phyloP scores from a whole-genome alignment of 306 rosid species.

The Crotalaria pallida region DNA sequence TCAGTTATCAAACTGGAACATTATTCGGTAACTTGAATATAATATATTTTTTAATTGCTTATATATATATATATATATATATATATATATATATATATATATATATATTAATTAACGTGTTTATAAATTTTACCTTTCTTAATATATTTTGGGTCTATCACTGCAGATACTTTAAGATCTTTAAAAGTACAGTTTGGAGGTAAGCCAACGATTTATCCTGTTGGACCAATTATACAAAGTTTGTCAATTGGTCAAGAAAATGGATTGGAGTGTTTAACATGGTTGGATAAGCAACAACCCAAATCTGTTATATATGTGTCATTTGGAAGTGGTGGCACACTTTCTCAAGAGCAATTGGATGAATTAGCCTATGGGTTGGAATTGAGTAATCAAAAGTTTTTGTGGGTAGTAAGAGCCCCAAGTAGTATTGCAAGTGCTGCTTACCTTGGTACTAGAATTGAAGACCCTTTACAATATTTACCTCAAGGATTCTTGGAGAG shows the following conservation, averaged over 20 bases:
- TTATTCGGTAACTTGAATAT: no score
- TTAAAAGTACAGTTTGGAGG: not conserved
- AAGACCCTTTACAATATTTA: conserved; percentile 12
- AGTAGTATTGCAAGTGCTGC: not conserved
- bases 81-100: no score
- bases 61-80: no score
- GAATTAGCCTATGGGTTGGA: conserved; percentile 34
- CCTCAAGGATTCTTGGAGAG: conserved; percentile 28
- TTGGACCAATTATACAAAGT: conserved; percentile 33
- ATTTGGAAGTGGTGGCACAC: conserved; percentile 32
- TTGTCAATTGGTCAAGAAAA: not conserved
- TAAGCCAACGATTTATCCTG: conserved; percentile 8
- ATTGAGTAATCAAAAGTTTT: conserved; percentile 5
- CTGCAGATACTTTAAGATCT: not conserved
- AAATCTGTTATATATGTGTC: conserved; percentile 27
- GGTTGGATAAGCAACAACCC: conserved; percentile 28
- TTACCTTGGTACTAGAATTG: not conserved
- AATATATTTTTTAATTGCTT: no score
- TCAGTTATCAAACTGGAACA: no score
- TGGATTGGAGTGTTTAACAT: conserved; percentile 4
- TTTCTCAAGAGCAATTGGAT: conserved; percentile 4
- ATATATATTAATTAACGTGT: no score
- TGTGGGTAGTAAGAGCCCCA: conserved; percentile 29
- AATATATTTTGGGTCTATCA: no score
- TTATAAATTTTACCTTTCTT: no score